phyloP scores from a whole-genome alignment of 1,139 yeast genomes.

The Magnusiomyces paraingens region DNA sequence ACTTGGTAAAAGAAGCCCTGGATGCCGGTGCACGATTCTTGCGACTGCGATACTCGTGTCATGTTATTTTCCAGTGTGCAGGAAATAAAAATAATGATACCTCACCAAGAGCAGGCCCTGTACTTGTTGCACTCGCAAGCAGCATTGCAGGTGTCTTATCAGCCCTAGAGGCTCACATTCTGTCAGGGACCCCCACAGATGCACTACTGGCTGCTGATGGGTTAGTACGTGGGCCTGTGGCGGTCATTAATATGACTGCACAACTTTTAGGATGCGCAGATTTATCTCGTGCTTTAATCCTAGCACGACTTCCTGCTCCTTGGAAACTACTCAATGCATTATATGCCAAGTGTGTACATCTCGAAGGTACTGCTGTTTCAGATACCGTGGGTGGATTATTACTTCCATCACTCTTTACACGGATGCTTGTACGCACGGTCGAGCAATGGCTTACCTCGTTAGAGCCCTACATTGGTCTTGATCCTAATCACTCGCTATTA shows the following conservation, averaged over 20 bases:
- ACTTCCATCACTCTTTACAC: constrained; percentile 19
- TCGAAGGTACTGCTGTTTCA: constrained; percentile 3
- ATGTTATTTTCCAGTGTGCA: constrained; percentile 16
- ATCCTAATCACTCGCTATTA: constrained; percentile 7
- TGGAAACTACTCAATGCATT: constrained; percentile 25
- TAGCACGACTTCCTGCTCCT: constrained; percentile 25
- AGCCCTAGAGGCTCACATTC: constrained; percentile 16
- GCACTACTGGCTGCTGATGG: constrained; percentile 19
- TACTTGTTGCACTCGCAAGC: constrained; percentile 27
- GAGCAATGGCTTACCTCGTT: constrained; percentile 25
- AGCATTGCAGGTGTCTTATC: constrained; percentile 20
- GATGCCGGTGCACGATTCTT: constrained; percentile 25
- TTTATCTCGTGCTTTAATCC: constrained; percentile 19
- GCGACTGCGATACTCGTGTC: constrained; percentile 24
- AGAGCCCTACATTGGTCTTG: constrained; percentile 22
- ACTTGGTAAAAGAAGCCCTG: constrained; percentile 19
- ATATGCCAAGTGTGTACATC: constrained; percentile 21
- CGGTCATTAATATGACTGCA: constrained; percentile 23
- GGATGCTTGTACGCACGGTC: constrained; percentile 21
- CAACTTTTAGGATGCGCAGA: constrained; percentile 31
- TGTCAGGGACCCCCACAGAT: not conserved
- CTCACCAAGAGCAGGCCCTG: constrained; percentile 17
- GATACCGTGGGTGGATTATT: not conserved
- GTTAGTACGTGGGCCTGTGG: constrained; percentile 18
- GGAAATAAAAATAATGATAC: not conserved